A percentile compares a stretch with the other conserved stretches of the same genome.
These are phyloP conservation scores for Lodderomyces elongisporus DNA, from an alignment of 1,139 yeast species.

Conservation along the genomic window DNA sequence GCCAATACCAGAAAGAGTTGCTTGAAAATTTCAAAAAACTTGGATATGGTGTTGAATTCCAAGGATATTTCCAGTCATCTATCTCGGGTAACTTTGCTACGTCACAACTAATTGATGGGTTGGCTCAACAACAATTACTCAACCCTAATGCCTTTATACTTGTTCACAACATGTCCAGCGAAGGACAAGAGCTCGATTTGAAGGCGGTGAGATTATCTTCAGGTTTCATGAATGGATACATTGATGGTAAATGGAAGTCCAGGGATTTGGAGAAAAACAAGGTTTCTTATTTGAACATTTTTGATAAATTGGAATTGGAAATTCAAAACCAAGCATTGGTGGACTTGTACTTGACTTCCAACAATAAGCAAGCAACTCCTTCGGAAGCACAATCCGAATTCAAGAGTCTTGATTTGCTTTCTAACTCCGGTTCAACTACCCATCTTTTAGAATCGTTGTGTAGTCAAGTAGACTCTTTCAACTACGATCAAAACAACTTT, in stretches of 20 bases:
- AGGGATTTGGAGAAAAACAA: constrained; percentile 58
- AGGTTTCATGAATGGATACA: constrained; percentile 53
- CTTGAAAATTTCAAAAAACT: constrained; percentile 57
- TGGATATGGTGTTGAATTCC: constrained; percentile 66
- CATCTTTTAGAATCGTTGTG: constrained; percentile 62
- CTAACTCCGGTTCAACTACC: constrained; percentile 43
- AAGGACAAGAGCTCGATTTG: constrained; percentile 59
- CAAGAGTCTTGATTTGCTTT: constrained; percentile 39
- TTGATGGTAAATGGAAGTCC: constrained; percentile 60
- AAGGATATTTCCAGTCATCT: constrained; percentile 82
- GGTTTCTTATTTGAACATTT: constrained; percentile 61
- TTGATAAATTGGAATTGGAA: constrained; percentile 66
- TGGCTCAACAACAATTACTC: constrained; percentile 59
- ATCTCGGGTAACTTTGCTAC: constrained; percentile 66
- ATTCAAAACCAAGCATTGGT: constrained; percentile 53
- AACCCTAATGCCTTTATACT: constrained; percentile 65
- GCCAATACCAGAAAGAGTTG: constrained; percentile 67
- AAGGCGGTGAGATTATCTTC: constrained; percentile 68
- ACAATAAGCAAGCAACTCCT: no score
- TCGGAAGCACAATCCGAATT: constrained; percentile 22
- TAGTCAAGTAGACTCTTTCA: constrained; percentile 72
- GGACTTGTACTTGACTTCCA: constrained; percentile 34
- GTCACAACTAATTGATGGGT: constrained; percentile 59
- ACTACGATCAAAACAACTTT: constrained; percentile 77
- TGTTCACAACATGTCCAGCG: constrained; percentile 69